Base-by-base conservation (phyloP, 345 rosid species). In the Lumnitzera littorea region DNA sequence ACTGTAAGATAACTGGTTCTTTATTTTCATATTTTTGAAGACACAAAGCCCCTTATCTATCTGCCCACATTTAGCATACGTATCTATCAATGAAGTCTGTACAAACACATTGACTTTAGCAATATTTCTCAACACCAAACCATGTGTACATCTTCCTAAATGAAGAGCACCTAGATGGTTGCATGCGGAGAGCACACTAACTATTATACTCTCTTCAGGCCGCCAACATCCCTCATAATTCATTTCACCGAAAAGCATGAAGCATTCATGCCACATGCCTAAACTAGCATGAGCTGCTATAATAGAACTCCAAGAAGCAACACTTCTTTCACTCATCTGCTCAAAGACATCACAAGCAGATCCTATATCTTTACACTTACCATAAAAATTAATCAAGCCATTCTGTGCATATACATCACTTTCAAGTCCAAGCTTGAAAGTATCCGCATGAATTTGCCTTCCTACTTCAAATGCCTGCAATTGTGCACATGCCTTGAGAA, bases 31-130 rank as follows among this genome's bases (percentile, higher is more conserved):
- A 56, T 53, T 50, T 48, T 23, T 59, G 65, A 72, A 78, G 53
- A 75, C 62, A 43, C 62, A 53, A 14, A 69, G 41, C 6, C 77
- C 68, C 62, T 73, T 57, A 57, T 74, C 64, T 63, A 73, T 53
- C 57, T 71, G 65, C 47, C 83, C 83, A 36, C 76, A 78, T 70
- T 82, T 82, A n/a, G 67, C 76, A 61, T 82, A 82, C 83, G 76
- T 78, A 60, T 78, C 81, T 48, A 82, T 67, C 57, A 82, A 63
- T 60, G 86, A 76, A 58, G 80, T 81, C 62, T 78, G 78, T 8
- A 81, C 81, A 2, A 74, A 60, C 15, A 76, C 81, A 60, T 78
- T 71, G 67, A 78, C 66, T 56, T 70, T 61, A 57, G 59, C 48
- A 7, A 60, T 56, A 68, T 67, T 71, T 64, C 83, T 69, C 36